Base-by-base conservation (phyloP, 2,329 filamentous ascomycete species). In the Diaporthe australafricana region DNA sequence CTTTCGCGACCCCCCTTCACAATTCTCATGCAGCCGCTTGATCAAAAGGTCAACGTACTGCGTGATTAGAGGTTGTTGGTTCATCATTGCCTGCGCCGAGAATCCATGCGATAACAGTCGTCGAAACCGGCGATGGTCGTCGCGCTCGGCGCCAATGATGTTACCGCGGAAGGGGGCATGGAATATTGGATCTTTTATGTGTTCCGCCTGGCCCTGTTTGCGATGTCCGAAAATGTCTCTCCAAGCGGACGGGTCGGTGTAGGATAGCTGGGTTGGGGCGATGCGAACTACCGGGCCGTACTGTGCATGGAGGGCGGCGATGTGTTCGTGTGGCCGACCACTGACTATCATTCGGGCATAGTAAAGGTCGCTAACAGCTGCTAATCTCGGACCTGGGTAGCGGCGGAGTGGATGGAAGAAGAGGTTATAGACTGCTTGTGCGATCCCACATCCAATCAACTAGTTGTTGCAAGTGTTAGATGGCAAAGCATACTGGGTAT, bases 361-460 rank as follows among this genome's bases (percentile, higher is more conserved):
- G 22, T 40, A 67, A 6, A 67, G 25, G 12, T 40, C 45, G 32
- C 47, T 35, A 2, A 47, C 63, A 27, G 47, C 63, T 40, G 45
- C 47, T 25, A 53, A 30, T 22, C 17, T 48, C 9, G 72, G 70
- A 4, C 72, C 70, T 22, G 72, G 72, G 30, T 67, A 40, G 25
- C 53, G 45, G 35, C 72, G 42, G 20, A 73, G 72, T 30, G 72
- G 70, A 35, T 72, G 69, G 35, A 73, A 65, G 32, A 62, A 73
- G 35, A 73, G n/a, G 45, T 72, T 68, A 52, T 72, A 73, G 4
- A 66, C n/a, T n/a, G n/a, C n/a, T n/a, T n/a, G n/a, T n/a, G n/a
- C n/a, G n/a, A n/a, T n/a, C n/a, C n/a, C n/a, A n/a, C n/a, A n/a
- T n/a, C n/a, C n/a, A n/a, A n/a, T n/a, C n/a, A 25, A 2, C 55